These are phyloP conservation scores for Geosmithia flava DNA, from an alignment of 2,329 filamentous ascomycete species.

Conservation along the genomic window DNA sequence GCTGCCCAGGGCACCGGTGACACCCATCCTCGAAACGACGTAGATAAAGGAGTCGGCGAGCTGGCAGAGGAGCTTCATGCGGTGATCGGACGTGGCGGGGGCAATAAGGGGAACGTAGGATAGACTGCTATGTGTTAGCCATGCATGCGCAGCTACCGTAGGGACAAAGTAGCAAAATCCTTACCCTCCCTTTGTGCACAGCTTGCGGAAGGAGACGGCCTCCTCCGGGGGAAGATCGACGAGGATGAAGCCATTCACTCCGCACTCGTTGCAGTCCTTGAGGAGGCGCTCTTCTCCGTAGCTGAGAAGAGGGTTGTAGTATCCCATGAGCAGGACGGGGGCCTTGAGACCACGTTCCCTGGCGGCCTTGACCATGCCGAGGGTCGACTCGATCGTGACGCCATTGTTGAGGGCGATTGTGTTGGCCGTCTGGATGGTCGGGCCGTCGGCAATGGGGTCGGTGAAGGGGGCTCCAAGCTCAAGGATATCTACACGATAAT, in stretches of 20 bases:
- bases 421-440: slow-evolving; percentile 92
- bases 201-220: slow-evolving; percentile 79
- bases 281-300: slow-evolving; percentile 90
- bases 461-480: slow-evolving; percentile 95
- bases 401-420: slow-evolving; percentile 79
- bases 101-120: slow-evolving; percentile 97
- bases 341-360: slow-evolving; percentile 64
- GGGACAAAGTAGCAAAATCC: slow-evolving; percentile 12
- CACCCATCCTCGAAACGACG: slow-evolving; percentile 92
- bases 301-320: slow-evolving; percentile 91
- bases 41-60: slow-evolving; percentile 99
- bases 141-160: neutral
- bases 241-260: slow-evolving; percentile 93
- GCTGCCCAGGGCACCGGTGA: slow-evolving; percentile 79
- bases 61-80: slow-evolving; percentile 92
- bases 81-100: slow-evolving; percentile 78
- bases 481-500: slow-evolving; percentile 54
- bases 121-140: slow-evolving; percentile 37
- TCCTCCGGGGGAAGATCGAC: slow-evolving; percentile 94
- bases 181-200: slow-evolving; percentile 66
- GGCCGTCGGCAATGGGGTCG: slow-evolving; percentile 94
- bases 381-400: slow-evolving; percentile 66
- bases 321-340: slow-evolving; percentile 92
- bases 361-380: slow-evolving; percentile 76
- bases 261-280: slow-evolving; percentile 68